Conservation (phyloP, 2,329 filamentous ascomycete species). For the Fusarium mundagurra region DNA sequence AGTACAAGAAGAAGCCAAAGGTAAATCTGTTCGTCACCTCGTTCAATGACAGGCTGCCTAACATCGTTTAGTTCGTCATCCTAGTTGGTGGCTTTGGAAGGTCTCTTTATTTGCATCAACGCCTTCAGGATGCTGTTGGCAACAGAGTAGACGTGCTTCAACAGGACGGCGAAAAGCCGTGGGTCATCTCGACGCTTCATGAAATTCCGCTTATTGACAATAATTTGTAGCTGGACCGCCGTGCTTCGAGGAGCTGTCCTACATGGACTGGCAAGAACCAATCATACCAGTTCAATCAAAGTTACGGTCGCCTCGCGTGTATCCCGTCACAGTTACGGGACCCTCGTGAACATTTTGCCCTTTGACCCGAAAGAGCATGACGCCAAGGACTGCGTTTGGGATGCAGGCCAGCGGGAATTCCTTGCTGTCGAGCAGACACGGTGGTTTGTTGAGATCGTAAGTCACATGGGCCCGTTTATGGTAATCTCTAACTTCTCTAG, state of each 20-base stretch:
- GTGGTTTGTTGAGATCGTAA: slow-evolving; percentile 46
- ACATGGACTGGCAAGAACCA: slow-evolving; percentile 33
- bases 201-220: neutral
- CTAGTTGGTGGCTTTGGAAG: slow-evolving; percentile 54
- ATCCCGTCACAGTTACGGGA: slow-evolving; percentile 45
- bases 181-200: slow-evolving; percentile 14
- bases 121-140: slow-evolving; percentile 23
- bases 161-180: slow-evolving; percentile 46
- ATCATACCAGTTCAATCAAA: slow-evolving; percentile 1
- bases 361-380: slow-evolving; percentile 34
- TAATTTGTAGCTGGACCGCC: slow-evolving; percentile 46
- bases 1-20: slow-evolving; percentile 42
- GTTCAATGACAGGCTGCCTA: neutral
- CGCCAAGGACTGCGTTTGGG: slow-evolving; percentile 30
- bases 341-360: slow-evolving; percentile 1
- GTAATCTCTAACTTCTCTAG: slow-evolving; percentile 1
- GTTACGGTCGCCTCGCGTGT: slow-evolving; percentile 42
- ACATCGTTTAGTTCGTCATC: slow-evolving; percentile 47
- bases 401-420: neutral
- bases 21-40: slow-evolving; percentile 17
- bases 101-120: slow-evolving; percentile 44
- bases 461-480: neutral
- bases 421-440: slow-evolving; percentile 39
- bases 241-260: slow-evolving; percentile 49
- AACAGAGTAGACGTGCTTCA: slow-evolving; percentile 46